Percentiles rank a stretch among this genome's conserved stretches.
phyloP scores from a whole-genome alignment of 2,329 filamentous ascomycete species.

The Xylariaceae sp. region DNA sequence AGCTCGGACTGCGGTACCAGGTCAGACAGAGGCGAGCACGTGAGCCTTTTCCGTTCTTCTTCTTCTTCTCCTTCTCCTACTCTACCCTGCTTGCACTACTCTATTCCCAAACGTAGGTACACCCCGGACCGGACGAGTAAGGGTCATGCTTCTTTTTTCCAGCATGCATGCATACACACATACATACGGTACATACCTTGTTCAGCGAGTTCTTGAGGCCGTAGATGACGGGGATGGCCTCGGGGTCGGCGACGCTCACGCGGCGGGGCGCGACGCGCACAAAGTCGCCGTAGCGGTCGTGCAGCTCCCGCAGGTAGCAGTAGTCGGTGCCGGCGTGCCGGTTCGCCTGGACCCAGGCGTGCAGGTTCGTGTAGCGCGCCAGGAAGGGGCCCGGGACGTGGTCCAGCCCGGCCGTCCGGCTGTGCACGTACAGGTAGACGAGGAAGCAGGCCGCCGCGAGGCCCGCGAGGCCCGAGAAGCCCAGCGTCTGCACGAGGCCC shows the following conservation, averaged over 20 bases:
- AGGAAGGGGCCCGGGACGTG: constrained; percentile 3
- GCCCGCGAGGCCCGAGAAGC: neutral
- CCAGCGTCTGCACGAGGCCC: neutral
- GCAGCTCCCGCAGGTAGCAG: constrained; percentile 3
- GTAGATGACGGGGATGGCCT: constrained; percentile 2
- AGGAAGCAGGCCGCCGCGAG: neutral
- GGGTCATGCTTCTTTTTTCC: too few species aligned
- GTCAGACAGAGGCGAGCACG: too few species aligned
- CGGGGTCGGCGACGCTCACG: constrained; percentile 3
- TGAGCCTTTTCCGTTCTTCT: too few species aligned
- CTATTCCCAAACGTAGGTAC: too few species aligned
- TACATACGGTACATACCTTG: constrained; percentile 2
- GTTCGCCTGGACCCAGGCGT: constrained; percentile 1
- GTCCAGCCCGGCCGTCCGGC: constrained; percentile 1
- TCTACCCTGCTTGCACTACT: too few species aligned
- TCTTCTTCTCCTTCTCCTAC: too few species aligned
- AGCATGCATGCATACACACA: too few species aligned
- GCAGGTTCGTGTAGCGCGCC: constrained; percentile 5
- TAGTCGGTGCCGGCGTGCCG: neutral
- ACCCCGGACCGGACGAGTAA: too few species aligned
- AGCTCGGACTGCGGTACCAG: constrained; percentile 1
- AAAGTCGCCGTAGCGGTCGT: constrained; percentile 2
- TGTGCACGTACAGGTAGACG: neutral
- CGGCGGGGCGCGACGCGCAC: constrained; percentile 1
- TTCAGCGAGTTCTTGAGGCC: constrained; percentile 1